Conservation (phyloP, 2,329 filamentous ascomycete species). For the Diplodia mutila region DNA sequence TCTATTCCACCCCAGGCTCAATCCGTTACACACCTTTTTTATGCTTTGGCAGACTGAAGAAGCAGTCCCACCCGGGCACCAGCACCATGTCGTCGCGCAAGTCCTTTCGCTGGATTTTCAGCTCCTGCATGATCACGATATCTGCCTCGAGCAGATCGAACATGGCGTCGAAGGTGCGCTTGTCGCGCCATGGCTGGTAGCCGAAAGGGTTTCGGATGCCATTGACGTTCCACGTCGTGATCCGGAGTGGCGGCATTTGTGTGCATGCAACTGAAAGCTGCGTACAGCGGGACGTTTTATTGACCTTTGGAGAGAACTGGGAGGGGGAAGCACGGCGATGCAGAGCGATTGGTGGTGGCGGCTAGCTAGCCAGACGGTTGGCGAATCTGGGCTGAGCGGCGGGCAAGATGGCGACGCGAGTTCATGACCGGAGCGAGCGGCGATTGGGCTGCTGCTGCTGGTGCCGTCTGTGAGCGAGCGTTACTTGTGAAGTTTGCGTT, state of each 20-base stretch:
- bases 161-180: constrained; percentile 66
- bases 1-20: background rate
- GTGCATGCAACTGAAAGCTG: background rate
- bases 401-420: background rate
- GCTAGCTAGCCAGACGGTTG: background rate
- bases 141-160: constrained; percentile 92
- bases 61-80: constrained; percentile 93
- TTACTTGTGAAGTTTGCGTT: background rate
- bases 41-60: constrained; percentile 87
- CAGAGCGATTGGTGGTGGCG: background rate
- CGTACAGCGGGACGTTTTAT: background rate
- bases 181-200: constrained; percentile 56
- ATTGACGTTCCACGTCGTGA: constrained; percentile 66
- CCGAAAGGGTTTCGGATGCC: constrained; percentile 59
- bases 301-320: background rate
- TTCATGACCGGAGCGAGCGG: constrained; percentile 16
- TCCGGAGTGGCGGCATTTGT: constrained; percentile 63
- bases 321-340: background rate
- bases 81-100: constrained; percentile 94
- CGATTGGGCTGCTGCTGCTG: background rate
- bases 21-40: constrained; percentile 74
- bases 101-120: constrained; percentile 94
- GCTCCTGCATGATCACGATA: constrained; percentile 92
- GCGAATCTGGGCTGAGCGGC: constrained; percentile 1
- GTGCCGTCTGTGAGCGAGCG: background rate